Evolutionary conservation across 176 grass and related monocot genomes (phyloP).

Genomic region (Pharus latifolius): DNA sequence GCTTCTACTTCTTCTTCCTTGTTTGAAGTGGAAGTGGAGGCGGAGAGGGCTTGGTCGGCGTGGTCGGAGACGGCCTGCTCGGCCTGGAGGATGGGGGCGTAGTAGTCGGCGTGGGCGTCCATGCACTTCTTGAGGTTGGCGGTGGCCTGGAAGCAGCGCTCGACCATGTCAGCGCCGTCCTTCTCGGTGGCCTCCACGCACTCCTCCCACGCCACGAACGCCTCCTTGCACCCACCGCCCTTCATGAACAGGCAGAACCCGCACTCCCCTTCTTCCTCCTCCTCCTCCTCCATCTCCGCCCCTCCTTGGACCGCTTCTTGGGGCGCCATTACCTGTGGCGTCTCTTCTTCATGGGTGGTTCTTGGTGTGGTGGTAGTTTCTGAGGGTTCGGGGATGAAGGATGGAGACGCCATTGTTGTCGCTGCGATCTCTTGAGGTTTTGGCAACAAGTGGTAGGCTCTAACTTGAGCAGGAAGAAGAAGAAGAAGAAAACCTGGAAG

Average conservation of each 20-base stretch:
- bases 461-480: constrained; percentile 5
- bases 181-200: constrained; percentile 58
- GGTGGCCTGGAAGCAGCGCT: constrained; percentile 55
- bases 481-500: no score
- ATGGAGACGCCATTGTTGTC: neutral
- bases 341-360: no score
- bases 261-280: constrained; percentile 71
- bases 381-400: no score
- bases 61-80: constrained; percentile 34
- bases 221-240: constrained; percentile 66
- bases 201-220: constrained; percentile 67
- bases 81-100: constrained; percentile 42
- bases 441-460: no score
- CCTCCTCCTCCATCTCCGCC: neutral
- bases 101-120: constrained; percentile 75
- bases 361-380: no score
- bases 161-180: constrained; percentile 44
- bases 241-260: constrained; percentile 97
- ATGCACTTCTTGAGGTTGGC: constrained; percentile 71
- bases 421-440: neutral
- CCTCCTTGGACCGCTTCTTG: neutral
- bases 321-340: neutral
- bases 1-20: neutral
- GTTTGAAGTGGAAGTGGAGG: no score
- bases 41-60: no score